A percentile compares a stretch with the other conserved stretches of the same genome.
phyloP scores from a whole-genome alignment of 192 early-diverging fungal species.

The Entomortierella chlamydospora region DNA sequence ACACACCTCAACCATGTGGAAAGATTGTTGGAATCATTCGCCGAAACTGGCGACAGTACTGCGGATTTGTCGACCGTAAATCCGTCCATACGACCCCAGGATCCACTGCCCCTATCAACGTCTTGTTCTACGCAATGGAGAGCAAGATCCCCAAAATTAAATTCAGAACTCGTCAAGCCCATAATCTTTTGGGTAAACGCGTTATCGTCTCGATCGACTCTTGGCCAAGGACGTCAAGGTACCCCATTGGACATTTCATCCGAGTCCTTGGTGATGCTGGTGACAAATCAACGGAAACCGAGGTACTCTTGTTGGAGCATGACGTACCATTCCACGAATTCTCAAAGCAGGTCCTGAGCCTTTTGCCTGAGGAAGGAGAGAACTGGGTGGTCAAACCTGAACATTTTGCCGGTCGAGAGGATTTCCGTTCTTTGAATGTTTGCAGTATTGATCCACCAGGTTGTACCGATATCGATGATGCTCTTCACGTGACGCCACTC shows the following conservation, averaged over 20 bases:
- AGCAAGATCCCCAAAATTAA: constrained; percentile 93
- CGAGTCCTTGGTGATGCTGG: constrained; percentile 90
- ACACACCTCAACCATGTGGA: constrained; percentile 77
- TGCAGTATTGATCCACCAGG: constrained; percentile 99
- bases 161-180: constrained; percentile 91
- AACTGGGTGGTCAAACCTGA: constrained; percentile 82
- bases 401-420: constrained; percentile 77
- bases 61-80: constrained; percentile 88
- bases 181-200: constrained; percentile 79
- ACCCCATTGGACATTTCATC: constrained; percentile 94
- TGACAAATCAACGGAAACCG: constrained; percentile 95
- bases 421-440: constrained; percentile 86
- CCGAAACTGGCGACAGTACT: constrained; percentile 93
- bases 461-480: constrained; percentile 99
- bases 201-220: constrained; percentile 95
- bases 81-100: constrained; percentile 67
- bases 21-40: constrained; percentile 94
- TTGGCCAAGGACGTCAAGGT: constrained; percentile 85
- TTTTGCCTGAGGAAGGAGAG: constrained; percentile 90
- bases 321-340: constrained; percentile 97
- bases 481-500: constrained; percentile 84
- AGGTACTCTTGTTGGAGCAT: constrained; percentile 96
- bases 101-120: constrained; percentile 72
- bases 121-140: constrained; percentile 93
- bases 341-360: constrained; percentile 83